Percentiles rank a stretch among this genome's conserved stretches.
phyloP scores from a whole-genome alignment of 495 filamentous ascomycete species.

The Physcia stellaris region DNA sequence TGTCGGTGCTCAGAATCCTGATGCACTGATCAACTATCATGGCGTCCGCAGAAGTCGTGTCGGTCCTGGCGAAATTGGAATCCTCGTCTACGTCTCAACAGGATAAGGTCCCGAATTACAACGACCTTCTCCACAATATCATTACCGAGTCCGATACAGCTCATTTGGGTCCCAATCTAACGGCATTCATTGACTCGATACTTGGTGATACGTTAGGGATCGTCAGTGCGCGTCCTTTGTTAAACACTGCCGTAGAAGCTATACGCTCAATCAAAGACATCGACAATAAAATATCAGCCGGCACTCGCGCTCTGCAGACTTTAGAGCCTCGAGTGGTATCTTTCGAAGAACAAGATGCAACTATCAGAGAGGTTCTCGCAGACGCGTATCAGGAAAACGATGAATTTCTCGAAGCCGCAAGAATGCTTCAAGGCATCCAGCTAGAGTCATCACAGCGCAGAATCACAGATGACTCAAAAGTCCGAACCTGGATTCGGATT shows the following conservation, averaged over 20 bases:
- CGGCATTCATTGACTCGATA: conserved; percentile 52
- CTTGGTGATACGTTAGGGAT: conserved; percentile 58
- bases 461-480: conserved; percentile 65
- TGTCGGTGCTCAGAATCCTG: no score
- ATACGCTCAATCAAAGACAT: conserved; percentile 40
- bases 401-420: conserved; percentile 65
- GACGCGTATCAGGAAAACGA: conserved; percentile 71
- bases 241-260: conserved; percentile 49
- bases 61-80: conserved; percentile 41
- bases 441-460: conserved; percentile 77
- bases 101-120: conserved; percentile 50
- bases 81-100: conserved; percentile 33
- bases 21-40: no score
- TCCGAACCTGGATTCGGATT: conserved; percentile 79
- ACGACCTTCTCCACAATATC: conserved; percentile 50
- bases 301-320: conserved; percentile 49
- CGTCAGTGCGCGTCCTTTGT: conserved; percentile 57
- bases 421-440: conserved; percentile 66
- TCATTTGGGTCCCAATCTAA: conserved; percentile 49
- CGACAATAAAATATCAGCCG: conserved; percentile 55
- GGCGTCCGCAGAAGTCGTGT: conserved; percentile 44
- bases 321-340: conserved; percentile 54
- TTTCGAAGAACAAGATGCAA: conserved; percentile 72
- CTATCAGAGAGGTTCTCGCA: conserved; percentile 68
- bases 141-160: conserved; percentile 38